Evolutionary conservation across 2,329 filamentous ascomycete genomes (phyloP), one percentile per base, ranked within the genome.

Genomic region (Sporothrix mexicana): DNA sequence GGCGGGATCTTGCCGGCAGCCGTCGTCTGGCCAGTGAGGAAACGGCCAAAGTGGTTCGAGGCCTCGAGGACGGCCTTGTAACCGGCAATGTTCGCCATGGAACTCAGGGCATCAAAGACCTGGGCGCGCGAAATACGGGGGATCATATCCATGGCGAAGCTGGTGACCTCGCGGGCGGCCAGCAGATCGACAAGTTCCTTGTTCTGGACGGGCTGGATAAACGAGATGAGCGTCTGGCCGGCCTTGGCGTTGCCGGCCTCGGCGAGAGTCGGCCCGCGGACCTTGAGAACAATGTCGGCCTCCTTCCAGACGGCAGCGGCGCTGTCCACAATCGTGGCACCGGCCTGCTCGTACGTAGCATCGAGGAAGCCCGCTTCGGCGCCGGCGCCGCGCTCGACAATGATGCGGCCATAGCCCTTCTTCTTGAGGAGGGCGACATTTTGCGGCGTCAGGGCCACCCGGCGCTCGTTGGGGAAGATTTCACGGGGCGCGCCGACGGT

Each of bases 81-180:
- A 0, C 94, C 94, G 25, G 94, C 93, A 82, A 97, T 97, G 77
- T 97, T 97, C 74, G 94, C 94, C 94, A 97, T 97, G 10, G 93
- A 96, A 80, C 93, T 94, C 72, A 97, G 85, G 0, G 93, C 94
- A 81, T 97, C 94, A 77, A 97, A 97, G 0, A 93, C 90, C 80
- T 97, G 94, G 0, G 94, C 94, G 64, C 94, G 89, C 0, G 94
- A 97, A 77, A 97, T 97, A 55, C 94, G 90, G 17, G 94, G 94
- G 70, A 97, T 92, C 90, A 95, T 92, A 79, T 97, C 94, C 94
- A 97, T 97, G 25, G 94, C 93, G 79, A 97, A 96, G 17, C 89
- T 84, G 0, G 93, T 97, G 1, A 91, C 90, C 41, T 91, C 91
- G 67, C 89, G 88, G 51, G 86, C 85, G 36, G 93, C 90, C 74